A percentile compares a stretch with the other conserved stretches of the same genome.
phyloP scores from a whole-genome alignment of 1,139 yeast genomes.

The Lodderomyces orthopsilosis region DNA sequence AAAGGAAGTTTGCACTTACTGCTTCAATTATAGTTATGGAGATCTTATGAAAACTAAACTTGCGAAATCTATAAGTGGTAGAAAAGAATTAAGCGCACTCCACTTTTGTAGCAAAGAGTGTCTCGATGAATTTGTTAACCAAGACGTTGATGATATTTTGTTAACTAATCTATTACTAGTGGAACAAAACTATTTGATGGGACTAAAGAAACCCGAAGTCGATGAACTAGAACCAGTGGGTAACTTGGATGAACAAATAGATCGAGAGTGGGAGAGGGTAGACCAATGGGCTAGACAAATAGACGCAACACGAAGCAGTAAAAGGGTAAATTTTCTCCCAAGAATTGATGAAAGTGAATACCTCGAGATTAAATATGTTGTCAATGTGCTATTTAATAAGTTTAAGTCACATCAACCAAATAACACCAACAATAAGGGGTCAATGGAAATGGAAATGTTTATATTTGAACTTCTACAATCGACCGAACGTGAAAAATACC shows the following conservation, averaged over 20 bases:
- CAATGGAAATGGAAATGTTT: constrained; percentile 19
- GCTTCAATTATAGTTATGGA: constrained; percentile 54
- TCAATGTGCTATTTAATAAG: constrained; percentile 28
- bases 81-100: constrained; percentile 40
- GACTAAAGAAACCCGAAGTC: constrained; percentile 22
- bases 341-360: constrained; percentile 36
- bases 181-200: constrained; percentile 26
- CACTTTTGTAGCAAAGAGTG: constrained; percentile 59
- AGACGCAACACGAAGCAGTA: constrained; percentile 24
- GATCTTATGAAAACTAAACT: constrained; percentile 40
- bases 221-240: constrained; percentile 17
- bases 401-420: constrained; percentile 16
- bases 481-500: constrained; percentile 50
- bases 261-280: constrained; percentile 28
- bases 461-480: constrained; percentile 52
- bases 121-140: constrained; percentile 31
- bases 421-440: constrained; percentile 4
- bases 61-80: constrained; percentile 48
- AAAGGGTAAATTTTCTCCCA: constrained; percentile 30
- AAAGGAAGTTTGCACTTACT: constrained; percentile 62
- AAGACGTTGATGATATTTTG: constrained; percentile 23
- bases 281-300: constrained; percentile 37
- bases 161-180: constrained; percentile 24
- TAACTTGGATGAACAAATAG: constrained; percentile 18
- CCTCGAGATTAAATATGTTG: constrained; percentile 35